Evolutionary conservation across 2,329 filamentous ascomycete genomes (phyloP), one percentile per base, ranked within the genome.

Genomic region (Arthrobotrys iridis): DNA sequence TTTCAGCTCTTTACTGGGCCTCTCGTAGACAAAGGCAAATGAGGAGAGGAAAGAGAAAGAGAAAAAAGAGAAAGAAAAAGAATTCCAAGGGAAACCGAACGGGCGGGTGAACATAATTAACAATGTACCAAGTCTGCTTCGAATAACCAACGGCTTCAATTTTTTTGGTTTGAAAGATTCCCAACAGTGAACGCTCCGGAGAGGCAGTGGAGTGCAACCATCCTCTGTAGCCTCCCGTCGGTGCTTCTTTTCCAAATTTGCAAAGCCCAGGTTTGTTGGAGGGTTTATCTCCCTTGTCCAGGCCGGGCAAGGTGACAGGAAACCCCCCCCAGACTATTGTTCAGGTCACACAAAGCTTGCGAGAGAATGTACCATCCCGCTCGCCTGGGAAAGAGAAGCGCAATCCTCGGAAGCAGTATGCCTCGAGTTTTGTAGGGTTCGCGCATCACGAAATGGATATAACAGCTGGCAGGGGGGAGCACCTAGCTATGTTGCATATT

Each of bases 61-160:
- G 30, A 30, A 4, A 7, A 2, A 30, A 18, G 15, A n/a, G 46
- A 28, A 52, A 52, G 20, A 15, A 20, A 20, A 10, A 37, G 35
- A 57, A 11, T 1, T n/a, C n/a, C n/a, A n/a, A 57, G 20, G 20
- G 11, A 26, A 58, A 58, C 13, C 3, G 41, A 41, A 58, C n/a
- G 4, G 13, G 10, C 28, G 33, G 24, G 48, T 15, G 52, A 26
- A 33, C 5, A 11, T 46, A 41, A 43, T 37, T 40, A 41, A 45
- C 4, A 22, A 20, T 24, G 64, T 18, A 30, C 33, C 46, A 52
- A 52, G 7, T 35, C 28, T 52, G 46, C 35, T 33, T 67, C 52
- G 41, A 41, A 68, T 68, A 68, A 52, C 55, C 33, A 68, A 68
- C 55, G 43, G 52, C 41, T 52, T 68, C 63, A 43, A 43, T 62